These are phyloP conservation scores for Cryptococcus sp. DNA, from an alignment of 1,284 basidiomycete species.

Conservation along the genomic window DNA sequence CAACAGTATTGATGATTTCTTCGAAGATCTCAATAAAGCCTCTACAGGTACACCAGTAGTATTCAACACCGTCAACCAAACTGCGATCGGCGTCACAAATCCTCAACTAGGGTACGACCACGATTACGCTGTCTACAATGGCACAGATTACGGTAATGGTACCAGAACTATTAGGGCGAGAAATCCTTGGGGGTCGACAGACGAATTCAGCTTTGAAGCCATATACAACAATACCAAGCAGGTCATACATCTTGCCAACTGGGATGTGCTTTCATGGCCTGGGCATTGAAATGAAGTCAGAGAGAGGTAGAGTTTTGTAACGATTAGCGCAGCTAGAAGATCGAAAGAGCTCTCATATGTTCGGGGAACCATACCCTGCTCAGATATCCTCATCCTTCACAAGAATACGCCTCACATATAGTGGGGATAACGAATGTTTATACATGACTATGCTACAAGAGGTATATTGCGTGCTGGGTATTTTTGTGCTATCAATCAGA, in stretches of 20 bases:
- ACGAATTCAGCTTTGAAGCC: slow-evolving; percentile 20
- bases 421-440: no score
- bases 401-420: no score
- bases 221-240: slow-evolving; percentile 22
- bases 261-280: slow-evolving; percentile 14
- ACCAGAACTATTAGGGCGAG: slow-evolving; percentile 23
- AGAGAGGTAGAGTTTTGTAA: neutral
- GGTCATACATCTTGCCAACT: slow-evolving; percentile 22
- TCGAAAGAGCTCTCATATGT: neutral
- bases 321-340: neutral
- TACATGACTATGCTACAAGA: no score
- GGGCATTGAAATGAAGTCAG: neutral
- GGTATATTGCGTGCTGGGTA: no score
- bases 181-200: slow-evolving; percentile 38
- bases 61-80: slow-evolving; percentile 22
- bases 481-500: no score
- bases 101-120: slow-evolving; percentile 28
- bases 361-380: no score
- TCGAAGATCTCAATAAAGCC: slow-evolving; percentile 9
- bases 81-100: slow-evolving; percentile 7
- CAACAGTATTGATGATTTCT: slow-evolving; percentile 18
- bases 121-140: slow-evolving; percentile 33
- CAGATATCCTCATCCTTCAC: no score
- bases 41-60: slow-evolving; percentile 26
- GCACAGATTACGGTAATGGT: slow-evolving; percentile 13